Evolutionary conservation across 495 filamentous ascomycete genomes (phyloP), one percentile per base, ranked within the genome.

Genomic region (Amniculicola lignicola): DNA sequence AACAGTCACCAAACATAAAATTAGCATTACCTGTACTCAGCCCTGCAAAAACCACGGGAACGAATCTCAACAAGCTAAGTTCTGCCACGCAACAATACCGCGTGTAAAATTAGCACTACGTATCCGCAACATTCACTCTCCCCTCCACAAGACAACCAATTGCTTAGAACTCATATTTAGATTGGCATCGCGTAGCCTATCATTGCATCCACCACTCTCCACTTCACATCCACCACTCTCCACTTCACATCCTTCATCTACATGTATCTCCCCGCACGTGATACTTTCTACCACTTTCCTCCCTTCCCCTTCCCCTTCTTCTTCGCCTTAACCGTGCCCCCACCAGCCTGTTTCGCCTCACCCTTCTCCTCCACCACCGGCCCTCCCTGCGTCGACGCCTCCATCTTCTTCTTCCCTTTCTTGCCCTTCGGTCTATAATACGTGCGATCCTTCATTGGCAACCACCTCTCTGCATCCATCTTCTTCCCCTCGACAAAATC

Each of bases 391-490:
- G 89, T 96, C 25, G 84, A 74, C 37, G 86, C 87, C 22, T 79
- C 80, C 14, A 79, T 83, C 67, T 82, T 84, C 75, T 86, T 88
- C 77, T 89, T 91, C 10, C 88, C 88, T 77, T 95, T 96, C 69
- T 83, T 85, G 10, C 90, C 90, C 73, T 94, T 95, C 12, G 91
- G 91, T 43, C 85, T 74, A 72, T 95, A 99, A 37, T 80, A 85
- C 58, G 87, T 94, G 14, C 93, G 79, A 65, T 99, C 93, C 42
- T 84, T 79, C 51, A 97, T 73, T 19, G 93, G 92, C 53, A 97
- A 70, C 93, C 93, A 99, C 42, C 93, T 74, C 71, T 99, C 94
- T 1, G 88, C 85, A 65, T 97, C 93, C 4, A 87, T 75, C 38
- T 79, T 81, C 77, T 90, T 95, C 62, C 73, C 79, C 29, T 78